Base-by-base conservation (phyloP, 768 basidiomycete genomes). In the Suillus plorans region DNA sequence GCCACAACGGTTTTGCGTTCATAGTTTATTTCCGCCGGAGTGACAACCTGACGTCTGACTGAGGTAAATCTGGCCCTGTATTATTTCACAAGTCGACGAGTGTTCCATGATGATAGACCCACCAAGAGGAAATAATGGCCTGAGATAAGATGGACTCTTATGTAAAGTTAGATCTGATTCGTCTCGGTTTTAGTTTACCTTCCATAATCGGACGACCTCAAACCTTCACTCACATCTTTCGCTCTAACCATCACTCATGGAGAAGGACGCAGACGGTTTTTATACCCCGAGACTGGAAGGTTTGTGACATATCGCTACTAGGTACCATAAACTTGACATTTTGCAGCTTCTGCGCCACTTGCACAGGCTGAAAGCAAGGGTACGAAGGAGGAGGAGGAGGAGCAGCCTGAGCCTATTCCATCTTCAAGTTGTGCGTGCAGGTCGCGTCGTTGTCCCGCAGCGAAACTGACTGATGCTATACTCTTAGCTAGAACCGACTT, bases 231-330 rank as follows among this genome's bases (percentile, higher is more conserved):
- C 28, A 10, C 37, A 49, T 56, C 37, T 44, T 69, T 47, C 61
- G 34, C 65, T 67, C 53, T 61, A 34, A 59, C 37, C 25, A 65
- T 36, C 56, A 60, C 74, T 69, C 63, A 84, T 90, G 83, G 81
- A 89, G 73, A 92, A 89, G 78, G 90, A 91, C 75, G 89, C 85
- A 61, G 91, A 93, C 62, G 91, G 91, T 2, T 92, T 93, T 75
- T 92, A 89, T 72, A 86, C 82, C 22, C 82, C 89, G 7, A 80
- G 78, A 63, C 44, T 71, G 13, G 74, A 79, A 68, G 82, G 87
- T 89, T 75, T 42, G 36, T 16, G 14, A 41, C 12, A 14, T 28
- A 36, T 63, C 7, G 5, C 37, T 39, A 14, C n/a, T 20, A 59
- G 5, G 16, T 58, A 34, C 12, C 18, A 59, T 41, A 39, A 14